phyloP scores from a whole-genome alignment of 495 filamentous ascomycete species.

The Talaromyces nanjingensis region DNA sequence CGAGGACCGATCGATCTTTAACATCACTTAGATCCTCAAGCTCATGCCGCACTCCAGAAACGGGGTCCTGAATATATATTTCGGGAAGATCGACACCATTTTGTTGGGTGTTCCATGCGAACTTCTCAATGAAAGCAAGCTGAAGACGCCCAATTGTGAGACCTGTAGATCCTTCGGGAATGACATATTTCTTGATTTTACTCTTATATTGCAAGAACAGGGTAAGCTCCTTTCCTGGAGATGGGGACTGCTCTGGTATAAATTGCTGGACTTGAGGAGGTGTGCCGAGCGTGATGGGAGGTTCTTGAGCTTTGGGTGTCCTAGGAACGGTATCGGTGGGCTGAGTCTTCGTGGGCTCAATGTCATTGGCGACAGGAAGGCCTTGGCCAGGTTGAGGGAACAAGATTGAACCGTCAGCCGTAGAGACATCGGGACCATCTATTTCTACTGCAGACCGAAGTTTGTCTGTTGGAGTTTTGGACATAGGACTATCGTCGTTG shows the following conservation, averaged over 20 bases:
- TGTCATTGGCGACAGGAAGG: slow-evolving; percentile 29
- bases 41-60: slow-evolving; percentile 92
- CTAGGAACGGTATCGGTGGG: slow-evolving; percentile 19
- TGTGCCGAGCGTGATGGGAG: slow-evolving; percentile 22
- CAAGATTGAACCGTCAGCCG: slow-evolving; percentile 16
- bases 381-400: slow-evolving; percentile 31
- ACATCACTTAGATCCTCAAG: slow-evolving; percentile 92
- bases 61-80: slow-evolving; percentile 93
- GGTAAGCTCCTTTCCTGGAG: slow-evolving; percentile 80
- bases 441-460: slow-evolving; percentile 36
- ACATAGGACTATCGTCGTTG: slow-evolving; percentile 35
- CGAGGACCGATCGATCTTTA: slow-evolving; percentile 89
- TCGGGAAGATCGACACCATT: slow-evolving; percentile 91
- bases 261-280: slow-evolving; percentile 44
- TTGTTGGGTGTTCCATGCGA: slow-evolving; percentile 94
- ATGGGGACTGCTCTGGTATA: slow-evolving; percentile 64
- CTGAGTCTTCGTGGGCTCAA: slow-evolving; percentile 46
- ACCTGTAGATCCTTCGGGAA: slow-evolving; percentile 74
- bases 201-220: slow-evolving; percentile 96
- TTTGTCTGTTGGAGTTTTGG: slow-evolving; percentile 56
- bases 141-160: slow-evolving; percentile 83
- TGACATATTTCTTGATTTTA: slow-evolving; percentile 92
- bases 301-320: slow-evolving; percentile 27
- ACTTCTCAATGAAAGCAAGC: slow-evolving; percentile 98
- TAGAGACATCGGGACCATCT: slow-evolving; percentile 18